Conservation (phyloP, 2,329 filamentous ascomycete genomes). For the Trichoderma brevicompactum region DNA sequence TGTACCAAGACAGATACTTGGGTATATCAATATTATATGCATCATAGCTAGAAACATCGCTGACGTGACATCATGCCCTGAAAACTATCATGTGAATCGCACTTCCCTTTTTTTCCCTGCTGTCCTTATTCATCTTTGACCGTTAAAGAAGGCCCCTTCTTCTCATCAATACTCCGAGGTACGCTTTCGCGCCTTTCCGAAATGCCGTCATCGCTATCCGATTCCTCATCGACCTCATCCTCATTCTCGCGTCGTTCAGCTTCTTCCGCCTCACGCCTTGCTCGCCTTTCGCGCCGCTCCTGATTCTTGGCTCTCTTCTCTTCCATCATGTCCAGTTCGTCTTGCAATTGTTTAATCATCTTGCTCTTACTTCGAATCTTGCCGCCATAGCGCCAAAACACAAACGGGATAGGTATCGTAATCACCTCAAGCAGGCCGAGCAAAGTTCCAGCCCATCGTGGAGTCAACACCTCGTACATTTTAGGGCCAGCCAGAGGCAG, state of each 20-base stretch:
- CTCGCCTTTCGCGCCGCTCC: slow-evolving; percentile 31
- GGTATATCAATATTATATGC: background rate
- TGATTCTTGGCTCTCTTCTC: slow-evolving; percentile 41
- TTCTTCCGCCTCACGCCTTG: slow-evolving; percentile 33
- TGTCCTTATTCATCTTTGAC: background rate
- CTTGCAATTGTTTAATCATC: slow-evolving; percentile 50
- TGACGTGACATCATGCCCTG: background rate
- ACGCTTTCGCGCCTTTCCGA: background rate
- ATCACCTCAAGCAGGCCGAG: slow-evolving; percentile 73
- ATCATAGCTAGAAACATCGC: background rate
- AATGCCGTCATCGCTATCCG: background rate
- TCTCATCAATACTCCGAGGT: background rate
- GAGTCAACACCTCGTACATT: slow-evolving; percentile 71
- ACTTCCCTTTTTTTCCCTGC: background rate
- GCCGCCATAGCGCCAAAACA: slow-evolving; percentile 71
- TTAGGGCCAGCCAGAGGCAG: slow-evolving; percentile 74
- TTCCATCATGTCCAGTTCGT: slow-evolving; percentile 48
- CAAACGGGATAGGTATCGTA: slow-evolving; percentile 77
- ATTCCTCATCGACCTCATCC: background rate
- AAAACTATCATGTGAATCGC: background rate
- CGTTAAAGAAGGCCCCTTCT: background rate
- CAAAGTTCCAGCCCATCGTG: slow-evolving; percentile 79
- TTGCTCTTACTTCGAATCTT: slow-evolving; percentile 57
- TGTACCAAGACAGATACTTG: too few species aligned
- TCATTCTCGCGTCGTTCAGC: slow-evolving; percentile 11